A percentile compares a stretch with the other conserved stretches of the same genome.
These are phyloP conservation scores for Alternaria angustiovoidea DNA, from an alignment of 2,329 filamentous ascomycete species.

Conservation along the genomic window DNA sequence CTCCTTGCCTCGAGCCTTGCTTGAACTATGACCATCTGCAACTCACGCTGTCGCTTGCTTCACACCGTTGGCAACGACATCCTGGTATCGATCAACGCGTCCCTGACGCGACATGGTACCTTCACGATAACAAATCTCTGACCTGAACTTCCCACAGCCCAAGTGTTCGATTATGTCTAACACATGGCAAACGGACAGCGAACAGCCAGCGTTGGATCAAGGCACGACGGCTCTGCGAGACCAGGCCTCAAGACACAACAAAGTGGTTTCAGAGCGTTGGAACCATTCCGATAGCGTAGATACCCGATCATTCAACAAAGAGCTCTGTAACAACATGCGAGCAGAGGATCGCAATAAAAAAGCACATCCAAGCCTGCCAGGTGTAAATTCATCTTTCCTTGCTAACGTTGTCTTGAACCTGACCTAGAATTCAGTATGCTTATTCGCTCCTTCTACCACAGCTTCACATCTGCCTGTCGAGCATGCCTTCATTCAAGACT, in stretches of 20 bases:
- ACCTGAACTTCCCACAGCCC: fast-evolving
- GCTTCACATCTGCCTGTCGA: not conserved
- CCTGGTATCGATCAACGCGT: not conserved
- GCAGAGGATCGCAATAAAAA: not conserved
- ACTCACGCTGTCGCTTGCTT: too few species aligned
- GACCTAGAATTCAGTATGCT: not conserved
- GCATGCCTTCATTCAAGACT: not conserved
- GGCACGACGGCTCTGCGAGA: not conserved
- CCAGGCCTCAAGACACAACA: not conserved
- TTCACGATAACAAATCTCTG: not conserved
- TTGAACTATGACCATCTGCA: not conserved
- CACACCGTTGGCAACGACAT: not conserved
- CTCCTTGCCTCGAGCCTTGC: not conserved
- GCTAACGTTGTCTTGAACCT: not conserved
- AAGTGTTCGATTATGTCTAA: not conserved
- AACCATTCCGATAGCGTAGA: not conserved
- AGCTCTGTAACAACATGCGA: not conserved
- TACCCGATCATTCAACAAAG: not conserved
- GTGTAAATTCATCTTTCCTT: not conserved
- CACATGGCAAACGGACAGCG: not conserved
- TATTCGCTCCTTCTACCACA: not conserved
- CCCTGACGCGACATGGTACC: not conserved
- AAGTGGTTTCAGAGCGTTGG: not conserved
- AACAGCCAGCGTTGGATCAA: not conserved
- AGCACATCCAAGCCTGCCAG: not conserved